A percentile compares a stretch with the other conserved stretches of the same genome.
Evolutionary conservation across 2,329 filamentous ascomycete genomes (phyloP).

Genomic region (Chrysoporthe cubensis): DNA sequence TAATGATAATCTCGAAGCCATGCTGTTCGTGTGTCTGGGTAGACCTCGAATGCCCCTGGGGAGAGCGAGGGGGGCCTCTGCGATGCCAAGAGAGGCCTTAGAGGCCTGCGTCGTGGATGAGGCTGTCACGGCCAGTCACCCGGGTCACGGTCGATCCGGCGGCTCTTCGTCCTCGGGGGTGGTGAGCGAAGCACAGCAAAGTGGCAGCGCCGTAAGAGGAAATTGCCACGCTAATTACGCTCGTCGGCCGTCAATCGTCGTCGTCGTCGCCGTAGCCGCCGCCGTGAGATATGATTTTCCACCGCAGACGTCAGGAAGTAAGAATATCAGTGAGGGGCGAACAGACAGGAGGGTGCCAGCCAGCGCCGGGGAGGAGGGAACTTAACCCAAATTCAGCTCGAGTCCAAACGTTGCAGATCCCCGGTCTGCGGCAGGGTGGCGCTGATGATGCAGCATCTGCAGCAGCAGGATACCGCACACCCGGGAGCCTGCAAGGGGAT

Average conservation of each 20-base stretch:
- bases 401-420: neutral
- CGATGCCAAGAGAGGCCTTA: too few species aligned
- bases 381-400: neutral
- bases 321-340: neutral
- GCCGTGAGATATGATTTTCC: neutral
- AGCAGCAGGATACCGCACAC: neutral
- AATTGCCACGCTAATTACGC: neutral
- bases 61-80: neutral
- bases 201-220: neutral
- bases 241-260: neutral
- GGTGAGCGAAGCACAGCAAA: neutral
- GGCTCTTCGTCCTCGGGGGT: neutral
- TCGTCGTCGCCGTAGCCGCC: neutral
- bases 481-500: neutral
- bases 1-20: slow-evolving; percentile 11
- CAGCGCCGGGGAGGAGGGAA: neutral
- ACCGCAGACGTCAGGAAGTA: neutral
- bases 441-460: slow-evolving; percentile 1
- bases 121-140: neutral
- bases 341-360: neutral
- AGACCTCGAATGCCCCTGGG: neutral
- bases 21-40: neutral
- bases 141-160: neutral
- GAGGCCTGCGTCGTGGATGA: neutral
- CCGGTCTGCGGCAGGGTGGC: slow-evolving; percentile 2